These are phyloP conservation scores for Alisma plantagoaquatica DNA, from an alignment of 106 monocot species.

Conservation along the genomic window DNA sequence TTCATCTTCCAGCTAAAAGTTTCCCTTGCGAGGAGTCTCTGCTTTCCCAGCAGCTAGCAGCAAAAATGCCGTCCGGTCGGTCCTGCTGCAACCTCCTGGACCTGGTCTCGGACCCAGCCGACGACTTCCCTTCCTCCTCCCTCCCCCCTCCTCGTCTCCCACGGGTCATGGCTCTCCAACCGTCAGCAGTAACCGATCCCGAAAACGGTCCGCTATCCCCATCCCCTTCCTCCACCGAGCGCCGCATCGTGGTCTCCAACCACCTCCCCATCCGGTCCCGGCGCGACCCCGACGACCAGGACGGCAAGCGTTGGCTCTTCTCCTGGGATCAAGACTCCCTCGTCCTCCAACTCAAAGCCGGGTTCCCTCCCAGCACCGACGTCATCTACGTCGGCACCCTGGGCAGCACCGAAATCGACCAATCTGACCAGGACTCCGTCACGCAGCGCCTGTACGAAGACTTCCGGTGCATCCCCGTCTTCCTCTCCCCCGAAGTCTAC, in stretches of 20 bases:
- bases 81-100: slow-evolving; percentile 58
- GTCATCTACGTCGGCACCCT: slow-evolving; percentile 65
- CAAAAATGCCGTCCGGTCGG: slow-evolving; percentile 48
- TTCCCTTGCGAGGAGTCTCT: too few species aligned
- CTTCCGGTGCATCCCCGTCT: slow-evolving; percentile 21
- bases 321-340: slow-evolving; percentile 45
- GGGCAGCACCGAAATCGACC: slow-evolving; percentile 15
- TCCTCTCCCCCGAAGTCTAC: slow-evolving; percentile 8
- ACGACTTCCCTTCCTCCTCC: slow-evolving; percentile 13
- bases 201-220: neutral
- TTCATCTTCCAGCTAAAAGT: too few species aligned
- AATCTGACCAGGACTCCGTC: slow-evolving; percentile 26
- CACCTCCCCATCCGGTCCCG: slow-evolving; percentile 28
- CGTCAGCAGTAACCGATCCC: slow-evolving; percentile 20
- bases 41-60: too few species aligned
- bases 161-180: slow-evolving; percentile 36
- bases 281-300: slow-evolving; percentile 17
- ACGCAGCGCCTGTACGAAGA: slow-evolving; percentile 12
- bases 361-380: slow-evolving; percentile 31
- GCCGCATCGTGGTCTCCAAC: slow-evolving; percentile 48
- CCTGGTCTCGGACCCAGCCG: slow-evolving; percentile 19
- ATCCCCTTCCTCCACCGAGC: slow-evolving; percentile 6
- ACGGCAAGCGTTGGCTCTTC: slow-evolving; percentile 25
- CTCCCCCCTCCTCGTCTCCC: slow-evolving; percentile 18
- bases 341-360: slow-evolving; percentile 51